These are phyloP conservation scores for Fraxinus sp. DNA, from an alignment of 305 asterid species.

Conservation along the genomic window DNA sequence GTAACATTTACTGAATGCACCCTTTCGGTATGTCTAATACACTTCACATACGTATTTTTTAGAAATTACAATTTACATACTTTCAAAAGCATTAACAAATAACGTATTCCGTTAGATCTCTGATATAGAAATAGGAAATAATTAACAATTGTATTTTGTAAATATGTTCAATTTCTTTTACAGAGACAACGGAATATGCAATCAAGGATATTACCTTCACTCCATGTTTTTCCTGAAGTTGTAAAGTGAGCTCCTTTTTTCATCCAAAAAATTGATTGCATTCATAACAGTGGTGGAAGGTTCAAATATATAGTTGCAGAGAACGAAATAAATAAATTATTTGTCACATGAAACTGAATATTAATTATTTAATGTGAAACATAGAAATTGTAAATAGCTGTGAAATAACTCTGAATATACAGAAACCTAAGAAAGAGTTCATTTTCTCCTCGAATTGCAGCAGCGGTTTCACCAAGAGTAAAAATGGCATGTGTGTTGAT, in stretches of 20 bases:
- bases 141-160: not conserved
- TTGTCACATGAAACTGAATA: not conserved
- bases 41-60: not conserved
- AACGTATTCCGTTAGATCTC: not conserved
- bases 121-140: not conserved
- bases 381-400: too few species aligned
- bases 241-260: conserved; percentile 61
- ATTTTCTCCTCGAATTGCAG: conserved; percentile 95
- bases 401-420: too few species aligned
- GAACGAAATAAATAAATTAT: conserved; percentile 20
- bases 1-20: not conserved
- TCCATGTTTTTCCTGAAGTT: conserved; percentile 89
- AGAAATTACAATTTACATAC: not conserved
- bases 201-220: conserved; percentile 51
- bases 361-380: conserved; percentile 38
- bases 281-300: conserved; percentile 74
- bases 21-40: not conserved
- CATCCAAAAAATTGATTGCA: conserved; percentile 59
- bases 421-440: conserved; percentile 44
- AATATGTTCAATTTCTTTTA: not conserved
- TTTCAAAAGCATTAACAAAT: not conserved
- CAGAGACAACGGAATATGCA: not conserved
- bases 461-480: conserved; percentile 98
- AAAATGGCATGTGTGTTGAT: conserved; percentile 72
- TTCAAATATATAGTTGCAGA: conserved; percentile 76